Conservation (phyloP, 441 rosid genomes). For the Gossypium schwendimanii region DNA sequence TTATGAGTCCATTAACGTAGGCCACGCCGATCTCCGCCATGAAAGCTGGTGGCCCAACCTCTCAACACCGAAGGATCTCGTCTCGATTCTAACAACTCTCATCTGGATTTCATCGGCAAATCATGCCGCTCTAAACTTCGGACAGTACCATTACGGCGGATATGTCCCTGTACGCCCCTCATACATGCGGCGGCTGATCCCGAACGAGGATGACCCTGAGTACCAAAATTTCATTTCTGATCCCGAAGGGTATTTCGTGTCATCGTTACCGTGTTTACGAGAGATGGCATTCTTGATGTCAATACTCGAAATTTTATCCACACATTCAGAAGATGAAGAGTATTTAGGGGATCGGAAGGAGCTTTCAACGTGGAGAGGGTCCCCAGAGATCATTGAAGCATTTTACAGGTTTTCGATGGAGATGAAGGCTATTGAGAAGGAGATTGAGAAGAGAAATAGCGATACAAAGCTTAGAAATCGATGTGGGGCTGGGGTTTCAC, state of each 20-base stretch:
- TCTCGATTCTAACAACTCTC: conserved; percentile 41
- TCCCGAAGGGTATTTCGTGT: conserved; percentile 39
- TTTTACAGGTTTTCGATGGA: conserved; percentile 28
- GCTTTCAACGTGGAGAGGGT: conserved; percentile 32
- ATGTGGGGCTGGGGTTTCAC: conserved; percentile 34
- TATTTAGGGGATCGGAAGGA: conserved; percentile 40
- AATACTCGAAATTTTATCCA: conserved; percentile 38
- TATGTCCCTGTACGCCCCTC: conserved; percentile 44
- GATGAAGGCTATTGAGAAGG: conserved; percentile 7
- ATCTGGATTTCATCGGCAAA: conserved; percentile 58
- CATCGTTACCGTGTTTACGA: conserved; percentile 43
- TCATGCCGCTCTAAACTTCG: conserved; percentile 59
- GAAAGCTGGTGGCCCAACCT: conserved; percentile 31
- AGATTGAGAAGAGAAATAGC: not conserved
- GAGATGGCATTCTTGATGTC: conserved; percentile 26
- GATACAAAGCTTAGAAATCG: not conserved
- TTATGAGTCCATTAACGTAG: conserved; percentile 49
- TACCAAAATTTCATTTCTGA: conserved; percentile 37
- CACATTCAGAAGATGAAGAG: conserved; percentile 38
- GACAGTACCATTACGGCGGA: conserved; percentile 43
- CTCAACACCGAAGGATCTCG: conserved; percentile 29
- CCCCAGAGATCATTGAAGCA: conserved; percentile 23
- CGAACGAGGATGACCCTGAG: conserved; percentile 33
- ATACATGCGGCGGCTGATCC: conserved; percentile 40
- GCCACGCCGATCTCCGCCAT: conserved; percentile 31